Evolutionary conservation across 257 asterid genomes (phyloP).

Genomic region (Ajuga chamaepitys): DNA sequence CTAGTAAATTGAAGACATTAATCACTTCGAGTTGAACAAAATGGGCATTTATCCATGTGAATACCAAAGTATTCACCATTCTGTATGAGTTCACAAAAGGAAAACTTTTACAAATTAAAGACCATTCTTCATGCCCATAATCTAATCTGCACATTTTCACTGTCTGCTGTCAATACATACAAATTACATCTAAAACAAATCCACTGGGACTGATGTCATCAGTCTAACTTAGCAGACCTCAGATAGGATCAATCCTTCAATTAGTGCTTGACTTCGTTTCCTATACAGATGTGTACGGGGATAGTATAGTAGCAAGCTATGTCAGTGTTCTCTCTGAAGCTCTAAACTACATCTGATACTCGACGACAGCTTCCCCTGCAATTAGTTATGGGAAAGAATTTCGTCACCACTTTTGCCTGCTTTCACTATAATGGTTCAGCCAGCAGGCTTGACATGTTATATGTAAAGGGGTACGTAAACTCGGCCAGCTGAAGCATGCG

Average conservation of each 20-base stretch:
- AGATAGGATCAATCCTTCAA: constrained; percentile 15
- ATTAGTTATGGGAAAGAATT: constrained; percentile 6
- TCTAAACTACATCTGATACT: constrained; percentile 38
- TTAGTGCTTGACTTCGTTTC: constrained; percentile 17
- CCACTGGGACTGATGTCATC: constrained; percentile 11
- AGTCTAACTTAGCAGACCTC: constrained; percentile 13
- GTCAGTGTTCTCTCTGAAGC: constrained; percentile 18
- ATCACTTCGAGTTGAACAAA: background rate
- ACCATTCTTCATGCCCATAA: background rate
- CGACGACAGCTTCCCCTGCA: constrained; percentile 81
- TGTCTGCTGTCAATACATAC: constrained; percentile 7
- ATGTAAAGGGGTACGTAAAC: too few species aligned
- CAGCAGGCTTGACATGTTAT: too few species aligned
- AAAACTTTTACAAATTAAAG: background rate
- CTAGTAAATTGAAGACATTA: background rate
- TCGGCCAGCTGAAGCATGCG: too few species aligned
- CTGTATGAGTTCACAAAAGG: constrained; percentile 4
- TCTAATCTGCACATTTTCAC: constrained; percentile 17
- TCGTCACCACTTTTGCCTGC: background rate
- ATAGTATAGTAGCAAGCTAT: constrained; percentile 16
- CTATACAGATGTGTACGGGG: constrained; percentile 27
- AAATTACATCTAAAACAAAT: background rate
- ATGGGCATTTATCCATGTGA: background rate
- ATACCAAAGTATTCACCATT: constrained; percentile 1
- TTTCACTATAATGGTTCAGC: too few species aligned